A percentile compares a stretch with the other conserved stretches of the same genome.
phyloP scores from a whole-genome alignment of 2,329 filamentous ascomycete genomes.

The Fusarium brachygibbosum region DNA sequence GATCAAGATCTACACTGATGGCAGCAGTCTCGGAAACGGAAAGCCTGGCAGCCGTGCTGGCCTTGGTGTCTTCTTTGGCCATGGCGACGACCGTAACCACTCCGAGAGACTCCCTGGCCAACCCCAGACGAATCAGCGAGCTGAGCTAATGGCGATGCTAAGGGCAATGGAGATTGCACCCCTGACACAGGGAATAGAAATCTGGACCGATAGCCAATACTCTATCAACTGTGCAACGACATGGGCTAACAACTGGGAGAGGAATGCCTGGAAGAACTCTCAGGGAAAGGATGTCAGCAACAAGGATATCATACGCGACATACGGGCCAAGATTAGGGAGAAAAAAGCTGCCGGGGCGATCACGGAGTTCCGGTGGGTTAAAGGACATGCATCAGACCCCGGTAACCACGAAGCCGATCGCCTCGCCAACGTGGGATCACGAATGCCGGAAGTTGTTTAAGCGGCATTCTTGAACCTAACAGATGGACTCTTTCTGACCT shows the following conservation, averaged over 20 bases:
- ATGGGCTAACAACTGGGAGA: constrained; percentile 85
- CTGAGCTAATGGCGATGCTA: constrained; percentile 90
- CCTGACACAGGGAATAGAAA: constrained; percentile 75
- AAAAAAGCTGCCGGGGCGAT: constrained; percentile 69
- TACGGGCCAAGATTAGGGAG: constrained; percentile 78
- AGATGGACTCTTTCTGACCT: background rate
- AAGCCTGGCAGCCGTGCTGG: constrained; percentile 67
- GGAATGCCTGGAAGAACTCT: constrained; percentile 81
- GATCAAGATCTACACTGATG: constrained; percentile 70
- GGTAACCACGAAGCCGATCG: constrained; percentile 87
- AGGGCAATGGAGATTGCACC: constrained; percentile 84
- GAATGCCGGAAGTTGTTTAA: constrained; percentile 40
- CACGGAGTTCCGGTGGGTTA: constrained; percentile 88
- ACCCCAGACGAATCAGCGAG: constrained; percentile 92
- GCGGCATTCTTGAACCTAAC: background rate
- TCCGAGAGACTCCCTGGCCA: constrained; percentile 81
- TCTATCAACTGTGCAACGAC: constrained; percentile 88
- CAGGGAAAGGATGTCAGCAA: constrained; percentile 83
- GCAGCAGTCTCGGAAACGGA: constrained; percentile 72
- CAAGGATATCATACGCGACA: constrained; percentile 81
- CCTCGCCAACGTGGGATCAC: constrained; percentile 72
- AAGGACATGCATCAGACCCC: constrained; percentile 79
- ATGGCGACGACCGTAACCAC: constrained; percentile 70
- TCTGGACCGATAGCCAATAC: constrained; percentile 92
- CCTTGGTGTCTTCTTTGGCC: constrained; percentile 74